phyloP scores from a whole-genome alignment of 768 basidiomycete species.

The Lactarius evosmus region DNA sequence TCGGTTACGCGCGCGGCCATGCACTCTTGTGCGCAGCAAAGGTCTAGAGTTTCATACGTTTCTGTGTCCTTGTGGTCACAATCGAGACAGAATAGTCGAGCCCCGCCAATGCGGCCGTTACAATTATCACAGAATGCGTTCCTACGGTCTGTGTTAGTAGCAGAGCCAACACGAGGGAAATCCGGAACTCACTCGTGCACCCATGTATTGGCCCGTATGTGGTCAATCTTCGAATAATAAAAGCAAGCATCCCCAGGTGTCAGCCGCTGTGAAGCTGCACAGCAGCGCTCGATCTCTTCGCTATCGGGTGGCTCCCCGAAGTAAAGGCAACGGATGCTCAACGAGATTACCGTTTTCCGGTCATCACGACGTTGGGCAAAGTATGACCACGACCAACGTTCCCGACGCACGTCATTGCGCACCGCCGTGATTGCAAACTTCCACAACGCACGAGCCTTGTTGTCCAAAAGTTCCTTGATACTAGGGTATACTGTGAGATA shows the following conservation, averaged over 20 bases:
- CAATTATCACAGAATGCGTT: slow-evolving; percentile 32
- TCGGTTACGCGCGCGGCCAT: slow-evolving; percentile 20
- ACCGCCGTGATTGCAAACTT: slow-evolving; percentile 33
- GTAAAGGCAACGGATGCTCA: slow-evolving; percentile 27
- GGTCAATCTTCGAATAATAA: slow-evolving; percentile 28
- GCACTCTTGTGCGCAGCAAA: slow-evolving; percentile 34
- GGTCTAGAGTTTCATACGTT: slow-evolving; percentile 31
- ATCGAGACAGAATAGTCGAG: slow-evolving; percentile 35
- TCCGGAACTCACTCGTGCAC: slow-evolving; percentile 26
- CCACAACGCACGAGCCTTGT: slow-evolving; percentile 34
- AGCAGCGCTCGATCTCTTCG: slow-evolving; percentile 28
- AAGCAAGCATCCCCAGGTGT: slow-evolving; percentile 32
- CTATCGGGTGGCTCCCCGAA: slow-evolving; percentile 27
- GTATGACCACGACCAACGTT: slow-evolving; percentile 34
- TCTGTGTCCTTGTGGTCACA: slow-evolving; percentile 27
- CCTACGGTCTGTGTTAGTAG: slow-evolving; percentile 7
- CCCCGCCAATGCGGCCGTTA: slow-evolving; percentile 30
- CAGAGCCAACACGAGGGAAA: neutral
- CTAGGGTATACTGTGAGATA: slow-evolving; percentile 31
- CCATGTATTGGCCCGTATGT: slow-evolving; percentile 26
- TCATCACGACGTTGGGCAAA: slow-evolving; percentile 34
- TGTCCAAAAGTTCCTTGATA: slow-evolving; percentile 28
- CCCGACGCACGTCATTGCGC: slow-evolving; percentile 27
- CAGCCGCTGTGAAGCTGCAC: slow-evolving; percentile 22
- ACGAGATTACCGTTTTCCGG: slow-evolving; percentile 30